phyloP scores from a whole-genome alignment of 2,329 filamentous ascomycete species.

The Myotisia sp. region DNA sequence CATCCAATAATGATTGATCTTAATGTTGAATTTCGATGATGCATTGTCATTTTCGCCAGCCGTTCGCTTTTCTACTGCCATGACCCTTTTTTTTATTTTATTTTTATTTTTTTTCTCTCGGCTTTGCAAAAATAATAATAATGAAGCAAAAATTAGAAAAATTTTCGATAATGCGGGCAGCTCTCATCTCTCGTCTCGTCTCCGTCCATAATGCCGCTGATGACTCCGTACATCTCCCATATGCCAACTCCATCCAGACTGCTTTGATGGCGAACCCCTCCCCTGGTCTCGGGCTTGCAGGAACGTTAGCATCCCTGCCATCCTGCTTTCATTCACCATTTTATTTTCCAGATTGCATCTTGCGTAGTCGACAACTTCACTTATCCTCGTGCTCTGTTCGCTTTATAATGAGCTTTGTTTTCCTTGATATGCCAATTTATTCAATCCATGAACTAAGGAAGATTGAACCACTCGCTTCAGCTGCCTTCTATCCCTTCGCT shows the following conservation, averaged over 20 bases:
- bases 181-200: too few species aligned
- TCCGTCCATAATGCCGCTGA: too few species aligned
- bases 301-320: conserved; percentile 6
- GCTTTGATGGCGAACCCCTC: conserved; percentile 19
- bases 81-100: conserved; percentile 4
- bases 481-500: too few species aligned
- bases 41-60: too few species aligned
- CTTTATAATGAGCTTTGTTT: conserved; percentile 5
- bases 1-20: conserved; percentile 1
- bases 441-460: too few species aligned
- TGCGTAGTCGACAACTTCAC: too few species aligned
- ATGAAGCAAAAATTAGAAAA: conserved; percentile 3
- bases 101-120: conserved; percentile 2
- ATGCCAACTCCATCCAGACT: conserved; percentile 24
- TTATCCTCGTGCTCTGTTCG: conserved; percentile 2
- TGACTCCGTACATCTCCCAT: too few species aligned
- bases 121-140: conserved; percentile 1
- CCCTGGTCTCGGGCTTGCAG: conserved; percentile 15
- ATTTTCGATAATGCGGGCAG: conserved; percentile 5
- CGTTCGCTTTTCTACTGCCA: too few species aligned
- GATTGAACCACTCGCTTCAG: too few species aligned
- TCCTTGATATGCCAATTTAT: conserved; percentile 3
- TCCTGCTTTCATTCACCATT: conserved; percentile 3
- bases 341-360: too few species aligned
- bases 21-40: conserved; percentile 3